Evolutionary conservation across 78 protist species (phyloP).

Genomic region (Dictyostelium discoideum): dicty_2.7 NC_007090.3:2804001-2804500

Average conservation of each 20-base stretch:
- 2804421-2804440: background rate
- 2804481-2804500: background rate
- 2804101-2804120: background rate
- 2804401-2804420: background rate
- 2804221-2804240: background rate
- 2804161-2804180: constrained; percentile 10
- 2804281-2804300: background rate
- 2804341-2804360: background rate
- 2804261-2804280: background rate
- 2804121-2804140: background rate
- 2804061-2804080: background rate
- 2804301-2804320: background rate
- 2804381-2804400: background rate
- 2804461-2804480: background rate
- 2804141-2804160: background rate
- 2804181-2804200: constrained; percentile 22
- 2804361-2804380: background rate
- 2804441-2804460: constrained; percentile 27
- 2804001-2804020: background rate
- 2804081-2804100: background rate
- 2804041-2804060: background rate
- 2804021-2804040: background rate
- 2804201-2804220: background rate
- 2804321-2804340: background rate
- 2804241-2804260: background rate